Percentiles rank a stretch among this genome's conserved stretches.
Evolutionary conservation across 2,329 filamentous ascomycete genomes (phyloP).

Genomic region (Eutypa lata): DNA sequence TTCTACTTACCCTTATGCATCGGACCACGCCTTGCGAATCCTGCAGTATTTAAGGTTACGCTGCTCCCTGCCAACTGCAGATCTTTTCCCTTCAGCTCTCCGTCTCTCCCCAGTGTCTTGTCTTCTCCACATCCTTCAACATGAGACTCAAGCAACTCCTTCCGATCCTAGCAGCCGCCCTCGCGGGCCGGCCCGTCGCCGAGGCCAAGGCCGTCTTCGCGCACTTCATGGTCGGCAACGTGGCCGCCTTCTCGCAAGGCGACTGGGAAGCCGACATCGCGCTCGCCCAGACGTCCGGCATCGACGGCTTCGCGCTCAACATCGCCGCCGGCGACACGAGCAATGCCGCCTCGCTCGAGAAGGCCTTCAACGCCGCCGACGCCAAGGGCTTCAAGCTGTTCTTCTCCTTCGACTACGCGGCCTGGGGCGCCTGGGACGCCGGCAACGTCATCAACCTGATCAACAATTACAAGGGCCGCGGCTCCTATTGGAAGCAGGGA

Average conservation of each 20-base stretch:
- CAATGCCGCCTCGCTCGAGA: slow-evolving; percentile 12
- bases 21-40: too few species aligned
- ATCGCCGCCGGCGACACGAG: slow-evolving; percentile 21
- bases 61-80: too few species aligned
- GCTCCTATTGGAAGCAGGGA: slow-evolving; percentile 26
- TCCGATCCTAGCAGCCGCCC: slow-evolving; percentile 9
- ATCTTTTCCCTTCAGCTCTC: too few species aligned
- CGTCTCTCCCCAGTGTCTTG: not conserved
- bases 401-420: slow-evolving; percentile 40
- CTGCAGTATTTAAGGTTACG: too few species aligned
- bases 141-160: slow-evolving; percentile 5
- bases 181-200: slow-evolving; percentile 5
- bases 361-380: slow-evolving; percentile 26
- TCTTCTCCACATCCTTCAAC: slow-evolving; percentile 5
- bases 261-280: slow-evolving; percentile 25
- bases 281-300: slow-evolving; percentile 33
- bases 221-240: slow-evolving; percentile 14
- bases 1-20: too few species aligned
- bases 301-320: slow-evolving; percentile 41
- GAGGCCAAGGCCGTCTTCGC: slow-evolving; percentile 13
- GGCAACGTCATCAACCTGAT: slow-evolving; percentile 23
- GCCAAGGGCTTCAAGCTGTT: slow-evolving; percentile 31
- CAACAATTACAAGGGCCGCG: slow-evolving; percentile 18
- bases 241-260: slow-evolving; percentile 2
- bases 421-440: slow-evolving; percentile 23